These are phyloP conservation scores for Handroanthus guayacan DNA, from an alignment of 257 asterid species.

Conservation along the genomic window DNA sequence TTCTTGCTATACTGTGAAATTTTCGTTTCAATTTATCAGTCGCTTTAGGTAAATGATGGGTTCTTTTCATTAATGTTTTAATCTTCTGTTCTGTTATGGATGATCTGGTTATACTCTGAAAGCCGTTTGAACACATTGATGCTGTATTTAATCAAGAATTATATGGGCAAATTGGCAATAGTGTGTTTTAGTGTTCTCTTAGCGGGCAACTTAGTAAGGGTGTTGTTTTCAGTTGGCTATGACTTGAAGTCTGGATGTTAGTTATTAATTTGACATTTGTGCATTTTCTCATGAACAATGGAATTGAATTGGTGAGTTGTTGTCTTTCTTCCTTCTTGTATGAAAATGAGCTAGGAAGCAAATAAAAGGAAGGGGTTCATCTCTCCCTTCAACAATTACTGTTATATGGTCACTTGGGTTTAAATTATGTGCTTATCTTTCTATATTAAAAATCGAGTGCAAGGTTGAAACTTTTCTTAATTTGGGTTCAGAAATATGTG, in stretches of 20 bases:
- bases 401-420: not conserved
- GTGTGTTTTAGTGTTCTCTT: not conserved
- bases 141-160: not conserved
- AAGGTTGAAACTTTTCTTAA: not conserved
- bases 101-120: conserved; percentile 12
- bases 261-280: not conserved
- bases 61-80: not conserved
- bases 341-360: not conserved
- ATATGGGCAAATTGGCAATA: not conserved
- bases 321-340: not conserved
- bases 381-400: not conserved
- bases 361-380: not conserved
- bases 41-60: not conserved
- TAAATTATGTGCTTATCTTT: not conserved
- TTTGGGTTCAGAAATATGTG: too few species aligned
- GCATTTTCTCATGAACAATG: not conserved
- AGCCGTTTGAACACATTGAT: not conserved
- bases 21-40: not conserved
- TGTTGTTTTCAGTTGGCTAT: not conserved
- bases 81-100: not conserved
- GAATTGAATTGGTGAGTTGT: not conserved
- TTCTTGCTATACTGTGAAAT: not conserved
- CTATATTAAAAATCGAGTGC: not conserved
- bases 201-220: not conserved
- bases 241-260: not conserved